Conservation (phyloP, 345 rosid genomes). For the Aquilaria yunnanensis region DNA sequence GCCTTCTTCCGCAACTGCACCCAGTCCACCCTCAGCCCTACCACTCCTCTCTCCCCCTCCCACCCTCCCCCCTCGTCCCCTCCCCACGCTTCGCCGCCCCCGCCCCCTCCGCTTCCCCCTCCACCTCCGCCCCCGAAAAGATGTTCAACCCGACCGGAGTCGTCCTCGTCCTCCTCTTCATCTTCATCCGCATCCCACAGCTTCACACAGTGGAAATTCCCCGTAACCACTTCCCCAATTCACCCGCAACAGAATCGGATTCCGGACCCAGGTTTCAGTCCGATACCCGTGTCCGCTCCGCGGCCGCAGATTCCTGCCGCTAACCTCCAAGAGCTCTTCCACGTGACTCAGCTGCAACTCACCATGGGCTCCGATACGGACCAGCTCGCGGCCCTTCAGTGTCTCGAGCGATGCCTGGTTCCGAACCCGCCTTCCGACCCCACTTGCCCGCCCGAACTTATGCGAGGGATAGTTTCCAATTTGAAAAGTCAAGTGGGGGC, state of each 20-base stretch:
- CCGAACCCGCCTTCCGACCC: constrained; percentile 77
- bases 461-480: constrained; percentile 54
- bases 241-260: constrained; percentile 20
- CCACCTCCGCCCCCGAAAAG: constrained; percentile 24
- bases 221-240: constrained; percentile 44
- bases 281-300: constrained; percentile 20
- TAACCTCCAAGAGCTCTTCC: constrained; percentile 57
- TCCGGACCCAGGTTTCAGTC: constrained; percentile 4
- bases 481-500: constrained; percentile 42
- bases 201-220: constrained; percentile 89
- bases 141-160: constrained; percentile 22
- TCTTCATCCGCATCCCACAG: constrained; percentile 79
- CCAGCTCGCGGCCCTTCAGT: constrained; percentile 61
- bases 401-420: constrained; percentile 59
- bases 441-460: constrained; percentile 56
- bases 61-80: constrained; percentile 28
- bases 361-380: constrained; percentile 46
- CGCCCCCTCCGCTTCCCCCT: constrained; percentile 21
- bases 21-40: constrained; percentile 49
- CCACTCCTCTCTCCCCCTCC: constrained; percentile 36
- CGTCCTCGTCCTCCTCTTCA: constrained; percentile 69
- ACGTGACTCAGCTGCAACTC: constrained; percentile 62
- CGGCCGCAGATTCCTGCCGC: constrained; percentile 39
- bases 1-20: constrained; percentile 84
- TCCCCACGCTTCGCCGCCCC: constrained; percentile 10